phyloP scores from a whole-genome alignment of 495 filamentous ascomycete genomes.

The Recurvomyces mirabilis region DNA sequence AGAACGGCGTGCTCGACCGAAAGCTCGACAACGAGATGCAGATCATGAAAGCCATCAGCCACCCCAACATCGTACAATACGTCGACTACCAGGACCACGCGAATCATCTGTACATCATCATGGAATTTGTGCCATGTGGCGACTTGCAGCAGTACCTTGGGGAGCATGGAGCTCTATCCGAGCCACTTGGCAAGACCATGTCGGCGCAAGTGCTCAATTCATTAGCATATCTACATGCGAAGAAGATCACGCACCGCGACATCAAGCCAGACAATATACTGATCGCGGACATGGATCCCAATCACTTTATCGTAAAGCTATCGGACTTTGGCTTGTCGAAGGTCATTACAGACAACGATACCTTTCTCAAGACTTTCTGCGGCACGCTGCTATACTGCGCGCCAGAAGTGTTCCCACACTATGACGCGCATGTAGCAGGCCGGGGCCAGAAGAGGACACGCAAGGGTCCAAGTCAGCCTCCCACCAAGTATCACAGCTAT shows the following conservation, averaged over 20 bases:
- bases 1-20: constrained; percentile 69
- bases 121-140: constrained; percentile 83
- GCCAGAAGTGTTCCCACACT: constrained; percentile 88
- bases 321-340: constrained; percentile 96
- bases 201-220: constrained; percentile 68
- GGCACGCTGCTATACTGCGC: constrained; percentile 93
- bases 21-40: constrained; percentile 91
- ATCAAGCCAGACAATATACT: constrained; percentile 98
- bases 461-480: constrained; percentile 29
- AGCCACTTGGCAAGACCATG: constrained; percentile 57
- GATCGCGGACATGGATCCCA: constrained; percentile 55
- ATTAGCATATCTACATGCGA: constrained; percentile 73
- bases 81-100: constrained; percentile 72
- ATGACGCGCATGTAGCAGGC: constrained; percentile 28
- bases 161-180: constrained; percentile 47
- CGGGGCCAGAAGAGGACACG: constrained; percentile 41
- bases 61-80: constrained; percentile 86
- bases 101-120: constrained; percentile 78
- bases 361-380: constrained; percentile 91
- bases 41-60: constrained; percentile 73
- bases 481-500: constrained; percentile 43
- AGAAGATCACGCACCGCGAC: constrained; percentile 87
- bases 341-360: constrained; percentile 67
- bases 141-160: constrained; percentile 67
- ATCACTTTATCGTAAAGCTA: constrained; percentile 61